Evolutionary conservation across 129 eudicot genomes (phyloP).

Genomic region (Arctium minus): DNA sequence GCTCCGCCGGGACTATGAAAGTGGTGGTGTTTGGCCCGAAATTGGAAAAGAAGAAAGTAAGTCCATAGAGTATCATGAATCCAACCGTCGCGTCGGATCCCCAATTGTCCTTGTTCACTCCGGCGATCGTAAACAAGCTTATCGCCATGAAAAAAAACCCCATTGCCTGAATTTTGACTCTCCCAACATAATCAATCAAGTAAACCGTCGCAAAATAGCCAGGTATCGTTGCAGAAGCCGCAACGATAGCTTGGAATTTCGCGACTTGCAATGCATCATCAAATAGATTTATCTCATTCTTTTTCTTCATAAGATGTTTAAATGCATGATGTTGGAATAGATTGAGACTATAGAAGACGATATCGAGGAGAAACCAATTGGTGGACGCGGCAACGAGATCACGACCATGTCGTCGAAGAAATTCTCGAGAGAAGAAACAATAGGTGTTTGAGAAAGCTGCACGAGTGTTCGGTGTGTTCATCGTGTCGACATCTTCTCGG

Average conservation of each 20-base stretch:
- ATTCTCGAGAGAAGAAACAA: slow-evolving; percentile 28
- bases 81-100: background rate
- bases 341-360: slow-evolving; percentile 39
- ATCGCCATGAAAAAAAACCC: slow-evolving; percentile 45
- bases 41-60: slow-evolving; percentile 42
- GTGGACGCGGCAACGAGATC: slow-evolving; percentile 31
- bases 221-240: slow-evolving; percentile 34
- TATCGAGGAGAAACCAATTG: slow-evolving; percentile 35
- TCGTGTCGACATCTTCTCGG: slow-evolving; percentile 15
- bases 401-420: slow-evolving; percentile 38
- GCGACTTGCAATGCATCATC: slow-evolving; percentile 33
- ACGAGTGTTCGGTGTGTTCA: background rate
- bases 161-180: slow-evolving; percentile 41
- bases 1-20: slow-evolving; percentile 43
- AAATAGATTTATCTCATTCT: background rate
- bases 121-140: slow-evolving; percentile 26
- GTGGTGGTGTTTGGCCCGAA: slow-evolving; percentile 48
- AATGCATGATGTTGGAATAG: slow-evolving; percentile 24
- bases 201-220: slow-evolving; percentile 41
- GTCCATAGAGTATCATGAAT: slow-evolving; percentile 29
- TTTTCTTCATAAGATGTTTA: background rate
- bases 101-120: slow-evolving; percentile 14
- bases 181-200: slow-evolving; percentile 38
- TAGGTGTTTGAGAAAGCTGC: slow-evolving; percentile 1
- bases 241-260: slow-evolving; percentile 27